A percentile compares a stretch with the other conserved stretches of the same genome.
phyloP scores from a whole-genome alignment of 2,329 filamentous ascomycete species.

The Calonectria hawksworthii region DNA sequence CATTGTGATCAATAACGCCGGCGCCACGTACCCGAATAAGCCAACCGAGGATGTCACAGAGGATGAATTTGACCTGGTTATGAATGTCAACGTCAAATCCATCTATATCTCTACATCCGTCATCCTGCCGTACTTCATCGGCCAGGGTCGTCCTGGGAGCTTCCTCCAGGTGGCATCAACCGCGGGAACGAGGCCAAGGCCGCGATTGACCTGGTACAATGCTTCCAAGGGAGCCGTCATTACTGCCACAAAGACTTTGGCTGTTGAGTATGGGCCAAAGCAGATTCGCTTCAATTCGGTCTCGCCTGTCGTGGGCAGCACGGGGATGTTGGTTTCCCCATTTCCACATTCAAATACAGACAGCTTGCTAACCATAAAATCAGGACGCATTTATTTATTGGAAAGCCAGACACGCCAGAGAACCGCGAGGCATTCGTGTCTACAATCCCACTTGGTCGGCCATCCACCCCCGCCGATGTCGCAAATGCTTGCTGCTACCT shows the following conservation, averaged over 20 bases:
- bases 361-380: neutral
- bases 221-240: slow-evolving; percentile 76
- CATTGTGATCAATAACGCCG: slow-evolving; percentile 73
- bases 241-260: slow-evolving; percentile 71
- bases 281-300: slow-evolving; percentile 82
- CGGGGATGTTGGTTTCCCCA: slow-evolving; percentile 64
- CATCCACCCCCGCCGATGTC: slow-evolving; percentile 73
- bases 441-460: slow-evolving; percentile 67
- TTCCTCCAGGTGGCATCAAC: slow-evolving; percentile 78
- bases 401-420: slow-evolving; percentile 73
- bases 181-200: slow-evolving; percentile 70
- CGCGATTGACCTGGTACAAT: slow-evolving; percentile 78
- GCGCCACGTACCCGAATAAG: slow-evolving; percentile 71
- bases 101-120: slow-evolving; percentile 73
- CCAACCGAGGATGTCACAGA: slow-evolving; percentile 75
- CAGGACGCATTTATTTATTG: slow-evolving; percentile 66
- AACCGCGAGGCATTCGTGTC: slow-evolving; percentile 69
- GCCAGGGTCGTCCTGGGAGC: slow-evolving; percentile 67
- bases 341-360: neutral
- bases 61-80: slow-evolving; percentile 75
- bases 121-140: slow-evolving; percentile 72
- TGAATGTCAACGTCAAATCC: slow-evolving; percentile 78
- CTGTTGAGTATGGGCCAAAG: slow-evolving; percentile 79
- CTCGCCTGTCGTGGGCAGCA: slow-evolving; percentile 77
- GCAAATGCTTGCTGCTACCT: slow-evolving; percentile 80